Evolutionary conservation across 163 green algal genomes (phyloP), one percentile per base, ranked within the genome.

Genomic region (Trebouxia gelatinosa): DNA sequence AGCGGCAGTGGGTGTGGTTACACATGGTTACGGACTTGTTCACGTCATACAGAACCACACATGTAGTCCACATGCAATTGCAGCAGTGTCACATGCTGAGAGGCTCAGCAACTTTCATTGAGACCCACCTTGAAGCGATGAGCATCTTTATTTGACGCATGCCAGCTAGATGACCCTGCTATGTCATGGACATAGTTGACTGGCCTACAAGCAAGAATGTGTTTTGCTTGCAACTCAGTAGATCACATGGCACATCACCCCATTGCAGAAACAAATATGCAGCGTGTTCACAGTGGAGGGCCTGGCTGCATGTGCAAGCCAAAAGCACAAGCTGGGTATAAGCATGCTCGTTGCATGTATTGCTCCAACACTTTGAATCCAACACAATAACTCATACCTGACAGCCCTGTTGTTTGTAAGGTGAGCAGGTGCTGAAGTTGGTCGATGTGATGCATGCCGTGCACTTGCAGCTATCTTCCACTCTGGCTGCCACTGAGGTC

Each of bases 381-480:
- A n/a, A n/a, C n/a, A n/a, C n/a, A n/a, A n/a, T n/a, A n/a, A n/a
- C n/a, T n/a, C n/a, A n/a, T n/a, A 72, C 64, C 64, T 50, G 23
- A 16, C 38, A 48, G 37, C 32, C 35, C 6, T 28, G 26, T 26
- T 29, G 1, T 26, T 13, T n/a, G 28, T 43, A 6, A 40, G 16
- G 19, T 34, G 40, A 9, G 29, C 21, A 29, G 68, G 68, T 11
- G 68, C 68, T 46, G 68, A 54, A 13, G 68, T 43, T 21, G 68
- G 68, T 43, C 68, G n/a, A 28, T 29, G 68, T 3, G 21, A 31
- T 59, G 68, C 28, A 62, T 61, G 39, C 43, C 68, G 34, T 28
- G 68, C 68, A 28, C 21, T 61, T 46, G 68, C 68, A 31, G 28
- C 68, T 31, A 32, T 61, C n/a, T 61, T 76, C 68, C 68, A 76